phyloP scores from a whole-genome alignment of 2,329 filamentous ascomycete species.

The Sporothrix euskadiensis region DNA sequence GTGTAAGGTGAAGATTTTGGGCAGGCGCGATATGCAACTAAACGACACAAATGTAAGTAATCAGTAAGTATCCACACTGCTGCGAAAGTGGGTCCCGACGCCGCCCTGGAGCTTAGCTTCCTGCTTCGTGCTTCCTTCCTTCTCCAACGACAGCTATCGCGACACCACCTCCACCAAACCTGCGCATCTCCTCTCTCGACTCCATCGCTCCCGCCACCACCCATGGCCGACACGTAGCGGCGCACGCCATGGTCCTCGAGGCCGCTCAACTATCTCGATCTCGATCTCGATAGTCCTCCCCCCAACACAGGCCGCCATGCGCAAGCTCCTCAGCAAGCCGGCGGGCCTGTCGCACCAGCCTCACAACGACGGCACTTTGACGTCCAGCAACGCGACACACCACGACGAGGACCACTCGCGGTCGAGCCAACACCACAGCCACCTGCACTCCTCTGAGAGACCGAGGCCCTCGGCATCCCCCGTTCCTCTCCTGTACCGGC shows the following conservation, averaged over 20 bases:
- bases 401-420: constrained; percentile 43
- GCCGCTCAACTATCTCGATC: constrained; percentile 12
- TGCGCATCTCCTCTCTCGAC: background rate
- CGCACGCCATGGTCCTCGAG: constrained; percentile 21
- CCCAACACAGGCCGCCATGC: constrained; percentile 43
- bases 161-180: background rate
- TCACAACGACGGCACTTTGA: background rate
- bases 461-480: constrained; percentile 48
- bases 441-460: constrained; percentile 34
- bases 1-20: constrained; percentile 4
- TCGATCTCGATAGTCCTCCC: background rate
- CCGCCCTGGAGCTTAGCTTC: background rate
- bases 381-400: background rate
- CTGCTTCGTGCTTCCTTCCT: too few relatives aligned
- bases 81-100: background rate
- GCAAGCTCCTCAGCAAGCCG: constrained; percentile 60
- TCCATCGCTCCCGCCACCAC: background rate
- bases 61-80: background rate
- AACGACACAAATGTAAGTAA: background rate
- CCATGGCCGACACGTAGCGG: constrained; percentile 9
- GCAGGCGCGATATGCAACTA: constrained; percentile 5
- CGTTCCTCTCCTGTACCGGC: constrained; percentile 49
- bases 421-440: constrained; percentile 34
- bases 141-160: constrained; percentile 9
- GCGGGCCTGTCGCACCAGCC: constrained; percentile 40